Evolutionary conservation across 129 eudicot genomes (phyloP), one percentile per base, ranked within the genome.

Genomic region (Lonicera japonica): DNA sequence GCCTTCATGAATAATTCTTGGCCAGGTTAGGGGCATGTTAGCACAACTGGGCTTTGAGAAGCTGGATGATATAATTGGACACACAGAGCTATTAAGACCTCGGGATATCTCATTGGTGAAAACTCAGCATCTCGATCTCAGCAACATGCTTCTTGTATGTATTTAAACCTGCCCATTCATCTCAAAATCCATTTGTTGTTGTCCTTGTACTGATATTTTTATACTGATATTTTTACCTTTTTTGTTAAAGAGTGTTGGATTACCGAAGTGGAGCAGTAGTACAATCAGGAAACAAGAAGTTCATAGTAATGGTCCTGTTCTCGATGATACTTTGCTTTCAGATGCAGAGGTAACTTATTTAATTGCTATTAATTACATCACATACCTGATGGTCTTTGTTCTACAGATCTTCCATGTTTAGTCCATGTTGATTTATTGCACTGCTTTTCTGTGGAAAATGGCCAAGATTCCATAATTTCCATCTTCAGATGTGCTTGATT

Each of bases 91-190:
- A 50, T 71, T 94, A 63, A 88, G 78, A 81, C 89, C 92, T 54
- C 95, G 95, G 57, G 99, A 94, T 73, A 83, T 94, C 50, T 94
- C 99, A 36, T 75, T 94, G 74, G 68, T 88, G 78, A 94, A 94
- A 79, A 94, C 99, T 61, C 99, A 88, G 75, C 99, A 94, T 86
- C 85, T 94, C 77, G 99, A 94, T 71, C 96, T 94, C 71, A 67
- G 86, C 69, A 85, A 82, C 60, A 51, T 94, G 58, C 85, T 94
- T 64, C 80, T 94, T 53, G 96, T 94, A 86, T 55, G 99, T 76
- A 17, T 20, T 18, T 61, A 45, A 19, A 39, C 20, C 1, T 17
- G 15, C 21, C n/a, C 43, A 67, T n/a, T 56, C 4, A 17, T 72
- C 51, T 41, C 51, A 57, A 73, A 39, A 23, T 25, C 17, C 29